A percentile compares a stretch with the other conserved stretches of the same genome.
These are phyloP conservation scores for Aspergillus hancockii DNA, from an alignment of 495 filamentous ascomycete genomes.

Conservation along the genomic window DNA sequence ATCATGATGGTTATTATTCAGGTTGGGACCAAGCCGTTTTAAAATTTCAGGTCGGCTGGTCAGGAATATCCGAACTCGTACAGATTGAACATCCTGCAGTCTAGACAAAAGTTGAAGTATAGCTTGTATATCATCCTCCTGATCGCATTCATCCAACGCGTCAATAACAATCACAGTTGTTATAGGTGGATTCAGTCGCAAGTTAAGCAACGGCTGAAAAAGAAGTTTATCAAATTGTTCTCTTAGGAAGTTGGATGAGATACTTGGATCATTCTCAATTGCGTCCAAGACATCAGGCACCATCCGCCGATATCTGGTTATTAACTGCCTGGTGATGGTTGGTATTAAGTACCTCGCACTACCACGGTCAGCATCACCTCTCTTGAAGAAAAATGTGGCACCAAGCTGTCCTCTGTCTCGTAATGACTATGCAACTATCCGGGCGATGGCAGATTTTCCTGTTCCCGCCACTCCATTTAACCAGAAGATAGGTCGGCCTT, in stretches of 20 bases:
- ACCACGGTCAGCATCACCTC: constrained; percentile 43
- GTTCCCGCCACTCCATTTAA: too few species aligned
- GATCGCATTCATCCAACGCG: constrained; percentile 55
- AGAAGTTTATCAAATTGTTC: constrained; percentile 54
- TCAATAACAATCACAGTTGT: constrained; percentile 49
- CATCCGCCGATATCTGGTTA: constrained; percentile 26
- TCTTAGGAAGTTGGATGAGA: constrained; percentile 36
- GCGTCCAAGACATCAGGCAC: constrained; percentile 32
- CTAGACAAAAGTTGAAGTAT: constrained; percentile 39
- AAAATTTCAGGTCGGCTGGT: constrained; percentile 49
- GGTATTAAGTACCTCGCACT: constrained; percentile 44
- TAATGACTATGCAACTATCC: constrained; percentile 28
- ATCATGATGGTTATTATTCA: constrained; percentile 23
- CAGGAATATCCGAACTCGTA: constrained; percentile 33
- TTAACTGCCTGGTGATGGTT: constrained; percentile 48
- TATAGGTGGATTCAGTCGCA: constrained; percentile 10
- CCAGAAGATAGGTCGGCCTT: constrained; percentile 38
- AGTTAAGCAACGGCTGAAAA: constrained; percentile 34
- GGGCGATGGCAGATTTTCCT: constrained; percentile 45
- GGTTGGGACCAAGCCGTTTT: constrained; percentile 34
- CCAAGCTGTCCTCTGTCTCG: constrained; percentile 21
- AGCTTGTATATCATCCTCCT: constrained; percentile 38
- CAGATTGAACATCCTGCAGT: constrained; percentile 14
- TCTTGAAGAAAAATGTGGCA: constrained; percentile 56
- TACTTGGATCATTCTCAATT: constrained; percentile 36